Base-by-base conservation (phyloP, 345 rosid species). In the Hibiscus trionum region DNA sequence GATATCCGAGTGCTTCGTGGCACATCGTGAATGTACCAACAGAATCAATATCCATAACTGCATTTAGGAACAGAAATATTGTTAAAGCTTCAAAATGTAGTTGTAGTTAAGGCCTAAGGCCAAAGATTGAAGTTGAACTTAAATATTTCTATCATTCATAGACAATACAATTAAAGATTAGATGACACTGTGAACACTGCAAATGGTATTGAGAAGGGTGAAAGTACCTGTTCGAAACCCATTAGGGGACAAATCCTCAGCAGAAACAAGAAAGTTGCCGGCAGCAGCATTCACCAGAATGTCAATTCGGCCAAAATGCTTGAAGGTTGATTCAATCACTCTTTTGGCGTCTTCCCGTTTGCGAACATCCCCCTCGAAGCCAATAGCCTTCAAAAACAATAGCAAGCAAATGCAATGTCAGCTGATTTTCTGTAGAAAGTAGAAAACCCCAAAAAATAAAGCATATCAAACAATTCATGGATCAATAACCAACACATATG, bases 11-110 rank as follows among this genome's bases (percentile, higher is more conserved):
- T 26, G 94, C 87, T 79, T 79, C 87, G 14, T 72, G 83, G 71
- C 91, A 91, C 94, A 91, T 89, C 14, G 83, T 86, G 77, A 88
- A 91, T 21, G 97, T 89, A 71, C 97, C 97, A 7, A 91, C 92
- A 5, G 94, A 72, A 75, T 91, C 97, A 8, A 56, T 56, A 19
- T 56, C 60, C 60, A 56, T 56, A 56, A 56, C 60, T 56, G 29
- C 60, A 56, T 8, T 9, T 56, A 56, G 12, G 12, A 21, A 52
- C 14, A 52, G 19, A 52, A 16, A 52, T 3, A 15, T 6, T 52
- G 56, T n/a, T 15, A 16, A 52, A 52, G 56, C 56, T 52, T 52
- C 56, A 52, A 15, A 52, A 16, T 16, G 8, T 9, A 15, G 17
- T 52, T 52, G 21, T 19, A 55, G 11, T 19, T 17, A 11, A 55